A percentile compares a stretch with the other conserved stretches of the same genome.
These are phyloP conservation scores for Penicillium sp. DNA, from an alignment of 2,329 filamentous ascomycete genomes.

Conservation along the genomic window DNA sequence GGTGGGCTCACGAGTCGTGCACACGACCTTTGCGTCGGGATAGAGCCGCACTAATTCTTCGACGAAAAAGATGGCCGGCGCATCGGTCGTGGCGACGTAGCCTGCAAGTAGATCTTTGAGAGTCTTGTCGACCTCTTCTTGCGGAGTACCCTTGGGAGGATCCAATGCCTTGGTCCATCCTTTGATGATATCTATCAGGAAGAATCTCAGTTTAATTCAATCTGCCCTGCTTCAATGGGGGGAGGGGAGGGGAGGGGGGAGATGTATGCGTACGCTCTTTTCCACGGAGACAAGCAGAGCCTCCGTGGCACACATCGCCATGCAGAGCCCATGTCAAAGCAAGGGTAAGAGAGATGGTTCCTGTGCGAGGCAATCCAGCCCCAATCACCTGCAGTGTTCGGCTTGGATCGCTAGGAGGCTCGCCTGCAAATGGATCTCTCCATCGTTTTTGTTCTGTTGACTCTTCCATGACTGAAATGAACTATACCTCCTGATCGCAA, in stretches of 20 bases:
- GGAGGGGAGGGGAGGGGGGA: too few relatives aligned
- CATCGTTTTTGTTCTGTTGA: neutral
- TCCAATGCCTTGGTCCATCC: conserved; percentile 8
- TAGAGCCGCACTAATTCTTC: conserved; percentile 45
- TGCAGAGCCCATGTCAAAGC: conserved; percentile 44
- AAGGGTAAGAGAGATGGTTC: conserved; percentile 45
- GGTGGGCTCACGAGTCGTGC: conserved; percentile 34
- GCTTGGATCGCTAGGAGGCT: neutral
- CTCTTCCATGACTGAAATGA: neutral
- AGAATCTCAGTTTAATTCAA: neutral
- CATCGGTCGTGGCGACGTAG: conserved; percentile 42
- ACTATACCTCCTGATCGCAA: neutral
- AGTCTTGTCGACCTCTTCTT: neutral
- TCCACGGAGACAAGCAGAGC: conserved; percentile 24
- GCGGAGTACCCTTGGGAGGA: conserved; percentile 1
- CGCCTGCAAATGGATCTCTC: conserved; percentile 1
- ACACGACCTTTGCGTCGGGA: conserved; percentile 44
- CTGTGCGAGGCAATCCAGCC: conserved; percentile 36
- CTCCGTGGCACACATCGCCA: conserved; percentile 46
- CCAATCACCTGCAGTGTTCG: conserved; percentile 13
- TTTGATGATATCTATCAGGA: neutral
- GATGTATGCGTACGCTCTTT: conserved; percentile 13
- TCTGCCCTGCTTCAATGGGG: too few relatives aligned
- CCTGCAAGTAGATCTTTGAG: conserved; percentile 24
- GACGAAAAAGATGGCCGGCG: conserved; percentile 37